Base-by-base conservation (phyloP, 2,329 filamentous ascomycete species). In the Nakataea oryzae region DNA sequence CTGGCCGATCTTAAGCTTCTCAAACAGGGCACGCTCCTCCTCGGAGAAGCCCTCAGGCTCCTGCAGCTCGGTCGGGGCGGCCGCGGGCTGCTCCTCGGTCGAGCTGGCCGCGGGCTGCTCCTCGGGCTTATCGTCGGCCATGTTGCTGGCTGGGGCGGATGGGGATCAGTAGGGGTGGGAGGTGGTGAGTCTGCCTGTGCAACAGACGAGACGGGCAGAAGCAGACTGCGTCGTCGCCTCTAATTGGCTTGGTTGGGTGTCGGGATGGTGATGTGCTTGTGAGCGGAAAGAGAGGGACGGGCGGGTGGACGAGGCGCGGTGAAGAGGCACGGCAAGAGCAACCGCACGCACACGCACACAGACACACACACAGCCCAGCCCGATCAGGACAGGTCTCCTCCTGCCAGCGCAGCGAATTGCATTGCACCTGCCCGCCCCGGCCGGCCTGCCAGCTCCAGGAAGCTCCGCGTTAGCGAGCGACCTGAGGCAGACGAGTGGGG, bases 21-120 rank as follows among this genome's bases (percentile, higher is more conserved):
- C 64, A 32, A 66, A 66, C 4, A 65, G 63, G 3, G 61, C 63
- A 7, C 56, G 59, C 60, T 66, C 65, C 55, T 66, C 63, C 47
- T 63, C 64, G 8, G 63, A 64, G 50, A 66, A 66, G 59, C 61
- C 64, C 30, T 61, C 30, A 27, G 63, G 63, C 63, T 66, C 64
- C 21, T 24, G 27, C 3, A 8, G 34, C 34, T 41, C 34, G 34
- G 34, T 3, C 34, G 34, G 21, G 34, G 13, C n/a, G 41, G 17
- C 41, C 17, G 41, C 21, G 2, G 41, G 41, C 41, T 50, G 21
- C 17, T 50, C 41, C 17, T 50, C 41, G 4, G 41, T 21, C 41
- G n/a, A 21, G 21, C 9, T 50, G 41, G n/a, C n/a, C n/a, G n/a
- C n/a, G n/a, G n/a, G n/a, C n/a, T n/a, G n/a, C n/a, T n/a, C n/a